Evolutionary conservation across 495 filamentous ascomycete species (phyloP).

Genomic region (Aspergillus indologenus): DNA sequence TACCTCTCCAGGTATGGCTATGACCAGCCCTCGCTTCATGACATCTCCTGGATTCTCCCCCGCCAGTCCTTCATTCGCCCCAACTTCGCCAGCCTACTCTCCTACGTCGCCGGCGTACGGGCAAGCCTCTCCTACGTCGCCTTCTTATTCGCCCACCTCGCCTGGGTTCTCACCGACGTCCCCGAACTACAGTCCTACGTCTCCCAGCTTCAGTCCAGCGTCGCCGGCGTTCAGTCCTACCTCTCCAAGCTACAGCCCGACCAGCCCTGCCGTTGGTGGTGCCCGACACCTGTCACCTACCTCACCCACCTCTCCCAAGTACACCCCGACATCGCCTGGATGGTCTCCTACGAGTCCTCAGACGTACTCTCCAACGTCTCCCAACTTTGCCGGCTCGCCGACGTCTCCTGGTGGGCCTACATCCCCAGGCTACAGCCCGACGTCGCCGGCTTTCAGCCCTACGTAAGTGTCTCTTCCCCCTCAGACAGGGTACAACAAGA

Average conservation of each 20-base stretch:
- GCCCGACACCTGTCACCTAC: conserved; percentile 59
- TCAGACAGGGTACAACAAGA: not conserved
- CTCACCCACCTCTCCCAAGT: conserved; percentile 66
- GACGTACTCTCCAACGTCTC: conserved; percentile 75
- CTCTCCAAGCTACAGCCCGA: conserved; percentile 65
- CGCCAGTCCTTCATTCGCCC: conserved; percentile 68
- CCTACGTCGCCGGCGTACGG: conserved; percentile 72
- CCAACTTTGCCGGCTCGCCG: conserved; percentile 61
- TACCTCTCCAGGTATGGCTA: conserved; percentile 60
- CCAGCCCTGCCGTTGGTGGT: conserved; percentile 57
- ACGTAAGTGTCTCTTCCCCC: conserved; percentile 32
- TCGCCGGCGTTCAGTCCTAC: conserved; percentile 57
- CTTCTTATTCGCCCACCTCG: conserved; percentile 79
- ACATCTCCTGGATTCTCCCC: conserved; percentile 58
- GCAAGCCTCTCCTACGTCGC: conserved; percentile 63
- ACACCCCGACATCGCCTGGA: conserved; percentile 70
- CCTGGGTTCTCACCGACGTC: conserved; percentile 79
- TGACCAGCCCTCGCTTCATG: conserved; percentile 53
- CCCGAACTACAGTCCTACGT: conserved; percentile 60
- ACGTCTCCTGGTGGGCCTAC: conserved; percentile 49
- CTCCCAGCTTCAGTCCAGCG: conserved; percentile 59
- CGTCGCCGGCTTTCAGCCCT: conserved; percentile 48
- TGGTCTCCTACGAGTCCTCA: conserved; percentile 67
- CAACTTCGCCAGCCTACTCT: conserved; percentile 78
- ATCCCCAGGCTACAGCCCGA: conserved; percentile 57